Conservation (phyloP, 2,329 filamentous ascomycete genomes). For the Eutypa lata region DNA sequence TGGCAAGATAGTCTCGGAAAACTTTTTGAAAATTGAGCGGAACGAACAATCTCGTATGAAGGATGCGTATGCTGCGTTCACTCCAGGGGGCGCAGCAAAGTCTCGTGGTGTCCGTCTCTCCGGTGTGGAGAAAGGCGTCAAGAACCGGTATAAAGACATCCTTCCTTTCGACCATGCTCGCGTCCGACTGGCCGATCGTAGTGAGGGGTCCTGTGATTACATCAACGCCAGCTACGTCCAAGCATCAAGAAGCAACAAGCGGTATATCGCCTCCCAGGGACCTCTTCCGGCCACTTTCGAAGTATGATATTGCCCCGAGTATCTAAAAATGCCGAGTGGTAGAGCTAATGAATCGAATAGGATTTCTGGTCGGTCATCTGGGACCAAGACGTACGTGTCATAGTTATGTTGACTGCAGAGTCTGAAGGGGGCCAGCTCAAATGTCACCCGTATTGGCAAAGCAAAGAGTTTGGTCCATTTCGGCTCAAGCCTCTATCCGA, state of each 20-base stretch:
- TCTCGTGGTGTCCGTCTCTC: constrained; percentile 65
- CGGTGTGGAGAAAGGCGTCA: constrained; percentile 88
- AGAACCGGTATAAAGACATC: constrained; percentile 98
- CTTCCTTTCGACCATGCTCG: constrained; percentile 92
- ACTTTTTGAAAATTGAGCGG: constrained; percentile 80
- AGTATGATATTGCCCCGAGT: constrained; percentile 46
- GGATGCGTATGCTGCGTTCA: constrained; percentile 60
- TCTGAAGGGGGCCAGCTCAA: constrained; percentile 91
- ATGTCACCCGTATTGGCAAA: constrained; percentile 90
- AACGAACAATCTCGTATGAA: constrained; percentile 91
- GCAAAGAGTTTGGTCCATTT: constrained; percentile 73
- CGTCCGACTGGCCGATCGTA: constrained; percentile 71
- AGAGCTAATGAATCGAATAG: constrained; percentile 42
- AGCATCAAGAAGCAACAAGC: constrained; percentile 77
- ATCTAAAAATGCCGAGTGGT: neutral
- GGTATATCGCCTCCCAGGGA: constrained; percentile 93
- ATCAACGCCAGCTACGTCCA: constrained; percentile 90
- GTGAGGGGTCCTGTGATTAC: constrained; percentile 77
- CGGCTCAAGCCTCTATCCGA: constrained; percentile 76
- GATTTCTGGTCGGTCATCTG: constrained; percentile 98
- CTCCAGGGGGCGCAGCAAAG: constrained; percentile 33
- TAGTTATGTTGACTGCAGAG: constrained; percentile 96
- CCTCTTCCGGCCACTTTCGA: constrained; percentile 89
- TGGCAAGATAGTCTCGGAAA: constrained; percentile 77
- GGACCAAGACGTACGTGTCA: constrained; percentile 92